Conservation (phyloP, 2,329 filamentous ascomycete genomes). For the Penicillium sp. region DNA sequence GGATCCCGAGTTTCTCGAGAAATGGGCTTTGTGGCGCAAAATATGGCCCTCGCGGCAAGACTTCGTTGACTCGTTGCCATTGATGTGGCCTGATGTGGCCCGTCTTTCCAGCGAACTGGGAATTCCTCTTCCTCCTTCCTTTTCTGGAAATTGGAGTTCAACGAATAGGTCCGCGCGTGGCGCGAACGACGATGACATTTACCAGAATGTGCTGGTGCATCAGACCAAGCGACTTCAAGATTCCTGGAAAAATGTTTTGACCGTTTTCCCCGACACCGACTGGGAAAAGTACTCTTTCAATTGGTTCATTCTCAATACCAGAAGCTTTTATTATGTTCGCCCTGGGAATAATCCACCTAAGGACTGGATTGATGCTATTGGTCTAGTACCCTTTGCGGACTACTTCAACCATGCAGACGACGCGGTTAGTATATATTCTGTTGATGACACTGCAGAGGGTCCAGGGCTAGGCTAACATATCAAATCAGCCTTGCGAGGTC, state of each 20-base stretch:
- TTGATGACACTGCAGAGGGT: too few species aligned
- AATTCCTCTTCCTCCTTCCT: neutral
- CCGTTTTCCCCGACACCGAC: slow-evolving; percentile 24
- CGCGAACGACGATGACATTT: neutral
- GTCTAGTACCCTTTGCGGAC: too few species aligned
- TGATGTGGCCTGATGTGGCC: neutral
- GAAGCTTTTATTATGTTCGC: slow-evolving; percentile 60
- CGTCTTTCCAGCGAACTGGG: too few species aligned
- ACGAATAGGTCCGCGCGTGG: too few species aligned
- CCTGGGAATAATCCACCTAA: slow-evolving; percentile 34
- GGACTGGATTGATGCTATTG: slow-evolving; percentile 34
- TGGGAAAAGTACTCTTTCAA: slow-evolving; percentile 51
- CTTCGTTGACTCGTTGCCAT: neutral
- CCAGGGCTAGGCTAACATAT: too few species aligned
- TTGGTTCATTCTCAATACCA: slow-evolving; percentile 61
- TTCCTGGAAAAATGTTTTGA: neutral
- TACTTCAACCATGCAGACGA: neutral
- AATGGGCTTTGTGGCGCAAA: neutral
- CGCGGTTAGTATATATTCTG: too few species aligned
- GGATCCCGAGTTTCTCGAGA: neutral
- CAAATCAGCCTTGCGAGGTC: neutral
- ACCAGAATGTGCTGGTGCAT: neutral
- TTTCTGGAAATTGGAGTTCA: neutral
- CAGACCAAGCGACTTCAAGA: neutral
- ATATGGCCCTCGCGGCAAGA: neutral